These are phyloP conservation scores for Fusarium oligoseptatum DNA, from an alignment of 2,329 filamentous ascomycete species.

Conservation along the genomic window DNA sequence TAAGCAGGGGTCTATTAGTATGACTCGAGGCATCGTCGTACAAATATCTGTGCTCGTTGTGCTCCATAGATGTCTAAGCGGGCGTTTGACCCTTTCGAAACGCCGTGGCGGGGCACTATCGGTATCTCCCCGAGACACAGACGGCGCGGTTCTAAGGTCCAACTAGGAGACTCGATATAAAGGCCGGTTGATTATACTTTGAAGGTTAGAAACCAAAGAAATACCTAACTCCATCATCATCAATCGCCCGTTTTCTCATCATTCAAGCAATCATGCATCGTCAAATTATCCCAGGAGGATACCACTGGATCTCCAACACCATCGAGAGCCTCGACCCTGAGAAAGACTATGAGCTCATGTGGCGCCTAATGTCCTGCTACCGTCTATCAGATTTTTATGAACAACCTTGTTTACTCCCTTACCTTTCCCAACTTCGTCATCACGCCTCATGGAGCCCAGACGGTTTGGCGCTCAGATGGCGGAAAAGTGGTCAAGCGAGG, in stretches of 20 bases:
- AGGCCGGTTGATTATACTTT: neutral
- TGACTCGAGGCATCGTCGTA: neutral
- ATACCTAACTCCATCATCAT: neutral
- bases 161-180: neutral
- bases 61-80: neutral
- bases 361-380: constrained; percentile 13
- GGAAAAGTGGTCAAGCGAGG: constrained; percentile 13
- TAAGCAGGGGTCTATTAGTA: neutral
- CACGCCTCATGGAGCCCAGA: constrained; percentile 5
- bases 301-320: constrained; percentile 18
- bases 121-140: neutral
- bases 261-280: neutral
- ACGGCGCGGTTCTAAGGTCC: neutral
- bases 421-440: constrained; percentile 19
- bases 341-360: constrained; percentile 19
- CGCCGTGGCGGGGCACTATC: neutral
- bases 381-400: constrained; percentile 16
- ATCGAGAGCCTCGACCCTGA: constrained; percentile 13
- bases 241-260: neutral
- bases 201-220: neutral
- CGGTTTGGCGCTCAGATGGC: constrained; percentile 15
- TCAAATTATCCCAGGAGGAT: constrained; percentile 1
- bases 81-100: neutral
- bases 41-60: neutral
- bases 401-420: constrained; percentile 10